These are phyloP conservation scores for Macrolepiota fuliginosa DNA, from an alignment of 768 basidiomycete species.

Conservation along the genomic window DNA sequence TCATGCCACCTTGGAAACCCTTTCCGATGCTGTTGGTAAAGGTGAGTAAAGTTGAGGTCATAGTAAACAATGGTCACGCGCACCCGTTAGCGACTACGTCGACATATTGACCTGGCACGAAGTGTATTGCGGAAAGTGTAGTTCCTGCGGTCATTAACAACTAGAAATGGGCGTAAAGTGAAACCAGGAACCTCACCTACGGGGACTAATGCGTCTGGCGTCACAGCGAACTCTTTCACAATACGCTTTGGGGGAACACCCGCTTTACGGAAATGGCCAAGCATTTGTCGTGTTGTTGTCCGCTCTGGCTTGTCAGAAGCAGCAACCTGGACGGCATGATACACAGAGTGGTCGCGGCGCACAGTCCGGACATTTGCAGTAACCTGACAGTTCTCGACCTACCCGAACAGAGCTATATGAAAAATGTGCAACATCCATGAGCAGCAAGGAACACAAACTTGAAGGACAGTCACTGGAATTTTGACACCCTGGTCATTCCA, in stretches of 20 bases:
- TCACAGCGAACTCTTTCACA: slow-evolving; percentile 86
- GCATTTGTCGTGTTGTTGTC: slow-evolving; percentile 74
- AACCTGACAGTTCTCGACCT: slow-evolving; percentile 90
- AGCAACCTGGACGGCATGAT: slow-evolving; percentile 94
- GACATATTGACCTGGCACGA: slow-evolving; percentile 95
- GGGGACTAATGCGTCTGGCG: slow-evolving; percentile 85
- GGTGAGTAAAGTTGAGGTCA: not conserved
- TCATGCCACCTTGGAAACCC: slow-evolving; percentile 97
- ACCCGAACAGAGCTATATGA: not conserved
- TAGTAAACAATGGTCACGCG: slow-evolving; percentile 29
- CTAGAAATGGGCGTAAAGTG: not conserved
- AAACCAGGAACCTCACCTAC: slow-evolving; percentile 59
- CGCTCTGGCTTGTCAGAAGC: slow-evolving; percentile 73
- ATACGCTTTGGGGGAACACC: slow-evolving; percentile 79
- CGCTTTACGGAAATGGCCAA: slow-evolving; percentile 87
- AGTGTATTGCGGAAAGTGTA: slow-evolving; percentile 86
- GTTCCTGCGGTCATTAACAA: slow-evolving; percentile 54
- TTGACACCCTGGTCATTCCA: slow-evolving; percentile 90
- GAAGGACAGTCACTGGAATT: slow-evolving; percentile 90
- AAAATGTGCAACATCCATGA: slow-evolving; percentile 8
- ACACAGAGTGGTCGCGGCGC: slow-evolving; percentile 64
- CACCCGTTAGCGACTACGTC: slow-evolving; percentile 91
- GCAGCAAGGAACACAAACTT: slow-evolving; percentile 49
- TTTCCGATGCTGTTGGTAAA: slow-evolving; percentile 75
- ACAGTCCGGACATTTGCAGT: slow-evolving; percentile 72